Conservation (phyloP, 1,139 yeast species). For the Geotrichum macrosporum region DNA sequence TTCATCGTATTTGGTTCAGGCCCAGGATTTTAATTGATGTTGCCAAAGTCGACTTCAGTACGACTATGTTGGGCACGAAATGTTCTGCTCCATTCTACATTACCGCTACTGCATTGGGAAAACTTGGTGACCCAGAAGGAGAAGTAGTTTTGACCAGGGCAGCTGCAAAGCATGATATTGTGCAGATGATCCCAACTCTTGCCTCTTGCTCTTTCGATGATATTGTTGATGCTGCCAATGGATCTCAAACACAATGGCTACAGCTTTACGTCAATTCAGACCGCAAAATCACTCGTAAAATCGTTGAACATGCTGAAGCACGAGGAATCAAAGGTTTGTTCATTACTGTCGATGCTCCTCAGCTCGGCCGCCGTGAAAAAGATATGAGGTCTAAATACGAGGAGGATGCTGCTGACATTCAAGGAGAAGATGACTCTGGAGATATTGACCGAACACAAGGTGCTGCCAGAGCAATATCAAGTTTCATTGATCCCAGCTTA, state of each 20-base stretch:
- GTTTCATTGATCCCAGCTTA: conserved; percentile 79
- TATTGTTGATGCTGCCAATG: conserved; percentile 47
- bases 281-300: conserved; percentile 53
- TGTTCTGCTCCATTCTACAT: conserved; percentile 51
- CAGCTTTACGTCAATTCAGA: conserved; percentile 82
- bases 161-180: conserved; percentile 45
- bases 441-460: conserved; percentile 69
- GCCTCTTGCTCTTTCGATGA: conserved; percentile 56
- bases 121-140: conserved; percentile 54
- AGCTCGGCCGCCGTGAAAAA: conserved; percentile 82
- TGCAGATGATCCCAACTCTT: conserved; percentile 56
- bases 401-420: conserved; percentile 52
- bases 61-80: conserved; percentile 50
- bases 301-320: conserved; percentile 67
- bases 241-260: conserved; percentile 71
- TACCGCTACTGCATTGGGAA: conserved; percentile 56
- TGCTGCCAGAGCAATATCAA: conserved; percentile 79
- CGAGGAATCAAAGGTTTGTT: conserved; percentile 76
- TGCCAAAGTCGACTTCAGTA: conserved; percentile 47
- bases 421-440: conserved; percentile 40
- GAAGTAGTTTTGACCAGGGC: conserved; percentile 51
- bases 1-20: conserved; percentile 78
- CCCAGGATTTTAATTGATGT: conserved; percentile 80
- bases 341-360: conserved; percentile 92
- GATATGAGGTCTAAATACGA: conserved; percentile 59